Evolutionary conservation across 495 filamentous ascomycete species (phyloP).

Genomic region (Thermochaetoides thermophila): DNA sequence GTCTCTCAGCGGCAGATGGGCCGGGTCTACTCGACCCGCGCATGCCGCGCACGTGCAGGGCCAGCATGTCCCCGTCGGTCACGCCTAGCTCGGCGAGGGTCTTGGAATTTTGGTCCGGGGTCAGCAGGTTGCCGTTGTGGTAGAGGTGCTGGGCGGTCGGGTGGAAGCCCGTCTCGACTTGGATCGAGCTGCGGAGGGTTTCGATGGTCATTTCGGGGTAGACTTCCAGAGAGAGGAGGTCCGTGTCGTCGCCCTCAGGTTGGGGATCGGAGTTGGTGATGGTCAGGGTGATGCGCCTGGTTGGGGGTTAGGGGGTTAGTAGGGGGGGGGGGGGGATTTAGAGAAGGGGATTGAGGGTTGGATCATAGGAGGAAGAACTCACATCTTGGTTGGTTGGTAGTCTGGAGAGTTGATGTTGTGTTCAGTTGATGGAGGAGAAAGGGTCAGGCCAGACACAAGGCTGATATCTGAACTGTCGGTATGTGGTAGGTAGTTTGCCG

Average conservation of each 20-base stretch:
- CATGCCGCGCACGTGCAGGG: conserved; percentile 56
- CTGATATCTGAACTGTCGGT: no score
- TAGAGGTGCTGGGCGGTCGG: conserved; percentile 55
- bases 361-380: not conserved
- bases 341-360: not conserved
- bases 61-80: conserved; percentile 83
- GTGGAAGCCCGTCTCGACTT: conserved; percentile 39
- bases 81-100: conserved; percentile 74
- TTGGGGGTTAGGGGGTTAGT: not conserved
- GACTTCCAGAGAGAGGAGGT: conserved; percentile 74
- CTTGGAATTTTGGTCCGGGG: conserved; percentile 55
- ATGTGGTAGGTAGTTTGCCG: no score
- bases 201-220: conserved; percentile 70
- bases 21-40: conserved; percentile 19
- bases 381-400: conserved; percentile 5
- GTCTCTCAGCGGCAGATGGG: conserved; percentile 2
- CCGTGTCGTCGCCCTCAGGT: conserved; percentile 45
- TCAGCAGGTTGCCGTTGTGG: conserved; percentile 75
- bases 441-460: not conserved
- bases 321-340: no score
- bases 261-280: conserved; percentile 65
- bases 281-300: conserved; percentile 34
- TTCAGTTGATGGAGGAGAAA: not conserved
- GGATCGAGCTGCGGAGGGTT: conserved; percentile 73
- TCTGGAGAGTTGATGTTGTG: not conserved